Evolutionary conservation across 352 stramenopile genomes (phyloP).

Genomic region (Globisporangium splendens): DNA sequence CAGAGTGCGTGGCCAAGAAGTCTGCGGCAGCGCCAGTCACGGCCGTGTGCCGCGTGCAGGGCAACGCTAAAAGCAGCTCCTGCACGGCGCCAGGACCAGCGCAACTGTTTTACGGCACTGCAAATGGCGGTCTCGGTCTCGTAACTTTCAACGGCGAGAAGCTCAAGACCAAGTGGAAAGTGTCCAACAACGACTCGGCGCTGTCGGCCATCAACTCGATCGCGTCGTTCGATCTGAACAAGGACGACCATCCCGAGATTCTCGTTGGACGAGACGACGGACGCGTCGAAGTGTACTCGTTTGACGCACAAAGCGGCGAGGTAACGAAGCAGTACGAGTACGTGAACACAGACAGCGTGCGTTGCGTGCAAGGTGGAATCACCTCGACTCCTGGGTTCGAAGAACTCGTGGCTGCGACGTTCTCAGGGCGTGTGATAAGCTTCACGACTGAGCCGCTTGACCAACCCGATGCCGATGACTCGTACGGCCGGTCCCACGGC

Average conservation of each 20-base stretch:
- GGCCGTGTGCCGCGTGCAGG: slow-evolving; percentile 35
- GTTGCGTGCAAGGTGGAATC: slow-evolving; percentile 65
- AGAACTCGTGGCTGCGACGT: slow-evolving; percentile 75
- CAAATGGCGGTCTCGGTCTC: slow-evolving; percentile 48
- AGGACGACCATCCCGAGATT: slow-evolving; percentile 72
- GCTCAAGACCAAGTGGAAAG: slow-evolving; percentile 72
- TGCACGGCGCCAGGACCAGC: slow-evolving; percentile 17
- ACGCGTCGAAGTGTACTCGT: slow-evolving; percentile 70
- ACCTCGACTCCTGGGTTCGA: slow-evolving; percentile 70
- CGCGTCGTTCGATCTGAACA: slow-evolving; percentile 74
- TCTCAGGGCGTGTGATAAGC: slow-evolving; percentile 73
- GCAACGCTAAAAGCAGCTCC: slow-evolving; percentile 12
- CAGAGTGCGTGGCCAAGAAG: slow-evolving; percentile 57
- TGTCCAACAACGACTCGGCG: slow-evolving; percentile 25
- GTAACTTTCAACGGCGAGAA: slow-evolving; percentile 72
- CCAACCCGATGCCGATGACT: slow-evolving; percentile 65
- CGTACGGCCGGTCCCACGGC: slow-evolving; percentile 70
- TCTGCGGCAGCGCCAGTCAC: slow-evolving; percentile 49
- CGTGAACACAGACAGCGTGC: slow-evolving; percentile 69
- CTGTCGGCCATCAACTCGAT: slow-evolving; percentile 73
- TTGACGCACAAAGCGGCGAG: slow-evolving; percentile 35
- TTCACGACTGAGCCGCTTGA: slow-evolving; percentile 84
- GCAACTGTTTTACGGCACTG: slow-evolving; percentile 71
- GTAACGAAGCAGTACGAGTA: slow-evolving; percentile 68
- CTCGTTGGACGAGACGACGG: slow-evolving; percentile 80